These are phyloP conservation scores for Amoeboaphelidium occidentale DNA, from an alignment of 371 early-diverging fungal species.

Conservation along the genomic window DNA sequence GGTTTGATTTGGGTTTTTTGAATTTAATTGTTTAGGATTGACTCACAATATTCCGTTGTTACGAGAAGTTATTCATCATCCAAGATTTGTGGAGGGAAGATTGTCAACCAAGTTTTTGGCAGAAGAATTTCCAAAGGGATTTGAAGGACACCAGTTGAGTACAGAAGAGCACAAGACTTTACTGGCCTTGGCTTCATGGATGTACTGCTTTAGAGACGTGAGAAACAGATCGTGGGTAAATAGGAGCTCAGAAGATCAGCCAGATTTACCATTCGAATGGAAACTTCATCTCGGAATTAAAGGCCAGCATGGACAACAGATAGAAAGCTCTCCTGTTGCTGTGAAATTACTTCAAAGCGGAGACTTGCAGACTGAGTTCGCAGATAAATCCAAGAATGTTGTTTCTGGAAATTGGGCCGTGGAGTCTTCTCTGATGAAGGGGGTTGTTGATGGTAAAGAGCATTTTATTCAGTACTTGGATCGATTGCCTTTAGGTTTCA, in stretches of 20 bases:
- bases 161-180: slow-evolving; percentile 22
- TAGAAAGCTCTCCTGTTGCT: background rate
- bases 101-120: slow-evolving; percentile 71
- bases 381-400: background rate
- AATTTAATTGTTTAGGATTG: slow-evolving; percentile 24
- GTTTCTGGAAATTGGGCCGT: slow-evolving; percentile 39
- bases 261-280: background rate
- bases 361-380: too few species aligned
- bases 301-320: background rate
- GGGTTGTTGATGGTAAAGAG: slow-evolving; percentile 14
- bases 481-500: slow-evolving; percentile 38
- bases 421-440: slow-evolving; percentile 40
- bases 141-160: slow-evolving; percentile 39
- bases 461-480: slow-evolving; percentile 52
- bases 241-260: too few species aligned
- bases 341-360: background rate
- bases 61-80: slow-evolving; percentile 55
- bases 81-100: slow-evolving; percentile 45
- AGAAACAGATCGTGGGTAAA: slow-evolving; percentile 26
- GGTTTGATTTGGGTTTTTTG: slow-evolving; percentile 13
- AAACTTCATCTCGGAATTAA: background rate
- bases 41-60: slow-evolving; percentile 85
- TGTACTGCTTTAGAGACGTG: slow-evolving; percentile 39
- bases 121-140: slow-evolving; percentile 74
- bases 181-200: slow-evolving; percentile 29